These are phyloP conservation scores for Phaeosphaeria sp. DNA, from an alignment of 2,329 filamentous ascomycete species.

Conservation along the genomic window DNA sequence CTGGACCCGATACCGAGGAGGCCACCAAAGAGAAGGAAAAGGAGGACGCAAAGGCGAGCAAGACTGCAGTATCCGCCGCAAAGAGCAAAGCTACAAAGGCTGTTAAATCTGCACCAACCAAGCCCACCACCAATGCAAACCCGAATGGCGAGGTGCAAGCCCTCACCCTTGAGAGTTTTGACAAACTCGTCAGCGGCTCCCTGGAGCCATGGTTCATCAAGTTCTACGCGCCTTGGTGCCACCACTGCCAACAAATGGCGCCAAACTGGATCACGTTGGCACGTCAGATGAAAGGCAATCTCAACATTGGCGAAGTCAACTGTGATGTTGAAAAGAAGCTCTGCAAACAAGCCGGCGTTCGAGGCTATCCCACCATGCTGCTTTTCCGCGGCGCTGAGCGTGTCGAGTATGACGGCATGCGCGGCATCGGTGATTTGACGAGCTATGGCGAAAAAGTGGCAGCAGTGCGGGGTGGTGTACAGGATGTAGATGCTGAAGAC, in stretches of 20 bases:
- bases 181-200: slow-evolving; percentile 82
- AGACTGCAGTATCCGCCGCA: slow-evolving; percentile 14
- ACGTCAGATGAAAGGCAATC: slow-evolving; percentile 85
- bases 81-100: slow-evolving; percentile 33
- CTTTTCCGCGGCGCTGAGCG: slow-evolving; percentile 93
- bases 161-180: slow-evolving; percentile 84
- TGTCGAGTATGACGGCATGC: slow-evolving; percentile 89
- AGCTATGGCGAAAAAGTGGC: slow-evolving; percentile 86
- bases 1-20: slow-evolving; percentile 44
- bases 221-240: slow-evolving; percentile 97
- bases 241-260: slow-evolving; percentile 91
- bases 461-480: slow-evolving; percentile 76
- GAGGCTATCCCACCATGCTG: slow-evolving; percentile 84
- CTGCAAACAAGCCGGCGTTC: slow-evolving; percentile 88
- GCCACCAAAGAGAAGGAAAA: slow-evolving; percentile 43
- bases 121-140: slow-evolving; percentile 62
- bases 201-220: slow-evolving; percentile 98
- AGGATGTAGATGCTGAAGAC: slow-evolving; percentile 76
- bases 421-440: slow-evolving; percentile 89
- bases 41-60: slow-evolving; percentile 20
- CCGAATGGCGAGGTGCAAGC: slow-evolving; percentile 75
- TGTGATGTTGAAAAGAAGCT: slow-evolving; percentile 84
- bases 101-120: slow-evolving; percentile 31
- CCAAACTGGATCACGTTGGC: slow-evolving; percentile 89
- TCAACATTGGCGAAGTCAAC: slow-evolving; percentile 96